Conservation (phyloP, 2,329 filamentous ascomycete species). For the Penicillium sp. region DNA sequence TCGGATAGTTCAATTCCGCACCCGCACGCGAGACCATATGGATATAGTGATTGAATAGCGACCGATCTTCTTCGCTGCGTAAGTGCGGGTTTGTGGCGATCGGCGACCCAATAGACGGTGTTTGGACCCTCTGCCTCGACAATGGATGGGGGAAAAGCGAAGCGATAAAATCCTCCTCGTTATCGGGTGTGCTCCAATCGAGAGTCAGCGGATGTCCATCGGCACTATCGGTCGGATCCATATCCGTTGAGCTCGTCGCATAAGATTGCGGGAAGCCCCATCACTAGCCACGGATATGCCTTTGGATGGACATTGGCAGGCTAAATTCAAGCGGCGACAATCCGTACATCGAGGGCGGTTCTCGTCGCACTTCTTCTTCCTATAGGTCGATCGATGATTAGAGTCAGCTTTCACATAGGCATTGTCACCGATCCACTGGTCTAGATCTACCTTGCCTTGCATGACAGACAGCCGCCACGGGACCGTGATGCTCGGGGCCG, state of each 20-base stretch:
- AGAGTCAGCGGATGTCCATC: constrained; percentile 10
- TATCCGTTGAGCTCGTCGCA: background rate
- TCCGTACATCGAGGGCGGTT: constrained; percentile 25
- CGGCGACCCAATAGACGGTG: constrained; percentile 8
- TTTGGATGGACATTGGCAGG: constrained; percentile 18
- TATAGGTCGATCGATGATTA: background rate
- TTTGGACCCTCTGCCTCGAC: constrained; percentile 3
- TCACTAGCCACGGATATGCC: constrained; percentile 1
- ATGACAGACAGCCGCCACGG: constrained; percentile 26
- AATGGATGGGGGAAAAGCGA: constrained; percentile 17
- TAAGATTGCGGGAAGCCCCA: background rate
- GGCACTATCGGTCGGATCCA: constrained; percentile 5
- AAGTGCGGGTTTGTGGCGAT: constrained; percentile 23
- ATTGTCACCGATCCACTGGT: constrained; percentile 3
- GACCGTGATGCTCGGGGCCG: constrained; percentile 27
- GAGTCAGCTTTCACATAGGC: constrained; percentile 3
- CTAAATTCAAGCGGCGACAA: constrained; percentile 27
- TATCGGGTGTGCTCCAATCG: constrained; percentile 8
- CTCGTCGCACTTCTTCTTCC: constrained; percentile 30
- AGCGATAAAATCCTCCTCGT: constrained; percentile 21
- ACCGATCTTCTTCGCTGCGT: constrained; percentile 26
- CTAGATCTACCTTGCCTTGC: constrained; percentile 24
- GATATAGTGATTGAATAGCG: constrained; percentile 32
- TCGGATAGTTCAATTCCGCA: too few relatives aligned
- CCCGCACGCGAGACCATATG: constrained; percentile 23